A percentile compares a stretch with the other conserved stretches of the same genome.
These are phyloP conservation scores for Tardiomyces blankii DNA, from an alignment of 1,139 yeast genomes.

Conservation along the genomic window DNA sequence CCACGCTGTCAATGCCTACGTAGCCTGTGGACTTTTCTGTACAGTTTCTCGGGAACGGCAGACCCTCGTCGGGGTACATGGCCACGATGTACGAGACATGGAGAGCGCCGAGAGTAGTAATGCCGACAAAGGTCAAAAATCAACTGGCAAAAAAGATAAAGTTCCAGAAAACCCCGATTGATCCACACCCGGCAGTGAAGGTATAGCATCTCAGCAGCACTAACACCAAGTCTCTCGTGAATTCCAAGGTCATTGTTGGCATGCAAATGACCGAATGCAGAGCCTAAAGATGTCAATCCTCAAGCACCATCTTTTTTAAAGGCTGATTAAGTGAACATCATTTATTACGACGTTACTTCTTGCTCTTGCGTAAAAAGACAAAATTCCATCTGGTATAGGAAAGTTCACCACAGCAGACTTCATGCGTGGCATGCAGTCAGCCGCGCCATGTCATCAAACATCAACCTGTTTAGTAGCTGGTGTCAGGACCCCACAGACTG, in stretches of 20 bases:
- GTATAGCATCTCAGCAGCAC: slow-evolving; percentile 14
- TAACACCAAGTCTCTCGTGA: slow-evolving; percentile 2
- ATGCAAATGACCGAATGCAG: too few species aligned
- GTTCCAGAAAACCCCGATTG: slow-evolving; percentile 14
- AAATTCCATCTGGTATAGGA: too few species aligned
- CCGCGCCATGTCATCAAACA: background rate
- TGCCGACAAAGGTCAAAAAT: slow-evolving; percentile 61
- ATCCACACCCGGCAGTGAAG: slow-evolving; percentile 15
- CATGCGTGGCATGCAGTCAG: background rate
- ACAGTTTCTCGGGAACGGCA: too few species aligned
- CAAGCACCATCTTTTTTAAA: too few species aligned
- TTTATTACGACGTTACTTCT: too few species aligned
- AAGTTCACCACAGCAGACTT: background rate
- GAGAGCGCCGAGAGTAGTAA: slow-evolving; percentile 64
- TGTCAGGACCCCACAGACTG: too few species aligned
- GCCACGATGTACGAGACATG: slow-evolving; percentile 36
- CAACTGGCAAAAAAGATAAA: slow-evolving; percentile 41
- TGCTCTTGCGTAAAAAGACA: too few species aligned
- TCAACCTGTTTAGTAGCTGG: too few species aligned
- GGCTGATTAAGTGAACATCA: too few species aligned
- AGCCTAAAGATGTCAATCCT: too few species aligned
- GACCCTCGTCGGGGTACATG: slow-evolving; percentile 24
- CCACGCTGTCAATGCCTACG: too few species aligned
- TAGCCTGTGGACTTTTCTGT: too few species aligned
- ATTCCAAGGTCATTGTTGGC: background rate